Evolutionary conservation across 2,329 filamentous ascomycete species (phyloP).

Genomic region (Pseudogymnoascus sp.): DNA sequence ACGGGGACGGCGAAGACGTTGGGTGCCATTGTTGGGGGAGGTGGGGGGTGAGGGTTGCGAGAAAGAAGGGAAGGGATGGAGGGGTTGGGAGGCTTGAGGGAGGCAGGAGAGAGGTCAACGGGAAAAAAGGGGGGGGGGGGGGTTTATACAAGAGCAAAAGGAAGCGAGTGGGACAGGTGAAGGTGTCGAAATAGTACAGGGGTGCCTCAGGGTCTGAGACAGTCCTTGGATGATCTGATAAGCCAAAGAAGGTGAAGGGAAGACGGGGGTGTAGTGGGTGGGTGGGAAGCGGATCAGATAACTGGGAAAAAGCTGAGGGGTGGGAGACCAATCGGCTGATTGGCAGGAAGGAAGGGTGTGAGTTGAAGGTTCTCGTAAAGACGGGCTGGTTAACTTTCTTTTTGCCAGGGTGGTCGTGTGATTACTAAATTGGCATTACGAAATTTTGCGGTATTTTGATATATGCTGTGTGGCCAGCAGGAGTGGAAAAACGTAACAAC

Average conservation of each 20-base stretch:
- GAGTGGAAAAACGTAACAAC: not conserved
- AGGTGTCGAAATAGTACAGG: not conserved
- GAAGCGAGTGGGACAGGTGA: not conserved
- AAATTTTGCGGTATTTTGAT: not conserved
- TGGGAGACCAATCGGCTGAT: not conserved
- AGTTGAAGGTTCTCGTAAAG: not conserved
- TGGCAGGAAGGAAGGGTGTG: not conserved
- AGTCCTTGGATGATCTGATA: not conserved
- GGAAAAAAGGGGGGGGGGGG: not conserved
- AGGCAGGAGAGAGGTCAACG: not conserved
- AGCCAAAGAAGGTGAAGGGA: not conserved
- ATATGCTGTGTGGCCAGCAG: not conserved
- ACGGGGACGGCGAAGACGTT: constrained; percentile 71
- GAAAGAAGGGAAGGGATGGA: not conserved
- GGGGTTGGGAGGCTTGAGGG: not conserved
- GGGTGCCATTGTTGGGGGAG: constrained; percentile 40
- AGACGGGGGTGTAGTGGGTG: not conserved
- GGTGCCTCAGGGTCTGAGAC: not conserved
- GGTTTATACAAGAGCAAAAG: not conserved
- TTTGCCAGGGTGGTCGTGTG: not conserved
- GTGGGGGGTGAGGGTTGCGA: not conserved
- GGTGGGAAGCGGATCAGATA: not conserved
- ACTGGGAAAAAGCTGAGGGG: not conserved
- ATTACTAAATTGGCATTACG: not conserved
- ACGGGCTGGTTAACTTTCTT: not conserved